phyloP scores from a whole-genome alignment of 352 stramenopile genomes.

The Blastocystis sp. region DNA sequence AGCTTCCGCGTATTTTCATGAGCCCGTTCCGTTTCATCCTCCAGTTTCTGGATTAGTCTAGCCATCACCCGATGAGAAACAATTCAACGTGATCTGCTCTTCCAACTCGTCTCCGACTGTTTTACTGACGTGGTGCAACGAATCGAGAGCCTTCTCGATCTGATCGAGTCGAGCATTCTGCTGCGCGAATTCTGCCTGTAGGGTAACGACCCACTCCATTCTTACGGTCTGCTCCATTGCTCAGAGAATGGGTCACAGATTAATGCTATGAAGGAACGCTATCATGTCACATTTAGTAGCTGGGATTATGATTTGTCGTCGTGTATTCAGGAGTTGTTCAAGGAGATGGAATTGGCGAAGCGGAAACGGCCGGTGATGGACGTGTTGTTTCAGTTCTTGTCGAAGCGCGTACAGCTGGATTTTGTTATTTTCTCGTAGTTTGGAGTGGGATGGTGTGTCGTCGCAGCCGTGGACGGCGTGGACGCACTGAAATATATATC shows the following conservation, averaged over 20 bases:
- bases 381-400: constrained; percentile 3
- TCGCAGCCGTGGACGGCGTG: background rate
- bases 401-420: background rate
- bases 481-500: constrained; percentile 54
- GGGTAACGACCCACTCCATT: background rate
- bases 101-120: constrained; percentile 26
- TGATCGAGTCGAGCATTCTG: constrained; percentile 17
- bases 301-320: constrained; percentile 30
- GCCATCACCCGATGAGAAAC: background rate
- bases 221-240: background rate
- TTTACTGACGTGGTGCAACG: constrained; percentile 18
- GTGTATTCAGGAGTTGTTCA: background rate
- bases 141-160: background rate
- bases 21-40: constrained; percentile 14
- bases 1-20: background rate
- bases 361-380: background rate
- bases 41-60: constrained; percentile 25
- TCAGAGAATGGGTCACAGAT: background rate
- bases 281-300: constrained; percentile 3
- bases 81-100: constrained; percentile 25
- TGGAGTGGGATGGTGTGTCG: constrained; percentile 47
- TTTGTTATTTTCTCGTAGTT: background rate
- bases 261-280: background rate
- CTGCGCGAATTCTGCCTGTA: background rate
- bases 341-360: background rate